Conservation (phyloP, 345 rosid species). For the Euphorbia pulcherrima region DNA sequence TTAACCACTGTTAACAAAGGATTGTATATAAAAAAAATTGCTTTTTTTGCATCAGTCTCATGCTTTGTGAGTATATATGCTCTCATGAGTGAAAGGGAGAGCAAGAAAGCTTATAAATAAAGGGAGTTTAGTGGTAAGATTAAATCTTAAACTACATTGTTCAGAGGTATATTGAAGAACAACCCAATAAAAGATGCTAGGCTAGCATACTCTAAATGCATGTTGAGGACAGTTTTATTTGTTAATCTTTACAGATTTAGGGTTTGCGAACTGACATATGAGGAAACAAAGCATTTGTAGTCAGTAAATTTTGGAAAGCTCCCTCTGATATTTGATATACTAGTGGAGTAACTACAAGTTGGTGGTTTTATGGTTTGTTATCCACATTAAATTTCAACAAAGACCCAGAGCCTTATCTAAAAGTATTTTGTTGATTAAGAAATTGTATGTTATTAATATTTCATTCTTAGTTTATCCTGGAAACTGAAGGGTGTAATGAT, state of each 20-base stretch:
- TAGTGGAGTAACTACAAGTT: background rate
- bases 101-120: background rate
- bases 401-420: background rate
- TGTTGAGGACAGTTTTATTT: background rate
- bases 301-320: background rate
- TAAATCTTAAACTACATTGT: too few species aligned
- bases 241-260: background rate
- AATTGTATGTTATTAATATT: background rate
- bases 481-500: constrained; percentile 11
- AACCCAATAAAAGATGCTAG: background rate
- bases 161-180: background rate
- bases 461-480: constrained; percentile 2
- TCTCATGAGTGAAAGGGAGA: background rate
- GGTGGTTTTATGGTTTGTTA: background rate
- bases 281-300: background rate
- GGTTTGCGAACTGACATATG: background rate
- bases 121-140: background rate
- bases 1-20: background rate
- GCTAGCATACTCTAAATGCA: background rate
- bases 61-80: background rate
- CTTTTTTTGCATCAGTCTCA: background rate
- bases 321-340: background rate
- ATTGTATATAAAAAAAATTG: background rate
- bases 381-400: background rate
- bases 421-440: background rate